Conservation (phyloP, 2,329 filamentous ascomycete genomes). For the Apiospora pterosperma region DNA sequence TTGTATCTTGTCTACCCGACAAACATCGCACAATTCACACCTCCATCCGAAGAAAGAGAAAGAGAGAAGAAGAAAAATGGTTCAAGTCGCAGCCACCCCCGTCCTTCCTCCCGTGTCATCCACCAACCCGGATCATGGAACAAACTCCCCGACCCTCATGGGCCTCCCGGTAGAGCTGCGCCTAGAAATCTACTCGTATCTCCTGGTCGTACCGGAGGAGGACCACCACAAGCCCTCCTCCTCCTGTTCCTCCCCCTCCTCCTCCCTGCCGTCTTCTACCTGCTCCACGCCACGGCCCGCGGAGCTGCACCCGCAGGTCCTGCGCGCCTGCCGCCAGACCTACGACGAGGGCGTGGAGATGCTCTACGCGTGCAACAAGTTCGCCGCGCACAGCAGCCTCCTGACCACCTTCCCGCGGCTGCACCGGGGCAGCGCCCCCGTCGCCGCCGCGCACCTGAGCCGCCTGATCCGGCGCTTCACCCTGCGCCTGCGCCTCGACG, state of each 20-base stretch:
- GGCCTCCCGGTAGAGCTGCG: constrained; percentile 43
- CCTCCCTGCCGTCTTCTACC: constrained; percentile 6
- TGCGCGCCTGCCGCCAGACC: constrained; percentile 36
- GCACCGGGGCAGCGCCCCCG: constrained; percentile 23
- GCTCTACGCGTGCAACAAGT: constrained; percentile 42
- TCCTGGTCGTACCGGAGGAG: constrained; percentile 32
- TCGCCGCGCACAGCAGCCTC: constrained; percentile 37
- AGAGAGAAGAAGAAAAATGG: neutral
- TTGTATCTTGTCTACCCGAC: neutral
- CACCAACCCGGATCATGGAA: neutral
- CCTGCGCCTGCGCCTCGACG: constrained; percentile 38
- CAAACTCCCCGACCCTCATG: constrained; percentile 26
- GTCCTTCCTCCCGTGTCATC: neutral
- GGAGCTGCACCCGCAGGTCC: constrained; percentile 35
- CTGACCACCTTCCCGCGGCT: constrained; percentile 40
- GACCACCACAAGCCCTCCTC: constrained; percentile 5
- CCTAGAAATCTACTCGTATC: constrained; percentile 41
- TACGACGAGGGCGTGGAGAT: constrained; percentile 37
- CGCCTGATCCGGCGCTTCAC: constrained; percentile 36
- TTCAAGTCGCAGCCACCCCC: neutral
- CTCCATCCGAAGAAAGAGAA: neutral
- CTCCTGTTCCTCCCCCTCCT: constrained; percentile 12
- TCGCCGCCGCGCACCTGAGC: constrained; percentile 18
- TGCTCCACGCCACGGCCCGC: constrained; percentile 17
- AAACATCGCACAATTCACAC: neutral